phyloP scores from a whole-genome alignment of 805 yeast species.

The Debaryomyces tyrocola region DNA sequence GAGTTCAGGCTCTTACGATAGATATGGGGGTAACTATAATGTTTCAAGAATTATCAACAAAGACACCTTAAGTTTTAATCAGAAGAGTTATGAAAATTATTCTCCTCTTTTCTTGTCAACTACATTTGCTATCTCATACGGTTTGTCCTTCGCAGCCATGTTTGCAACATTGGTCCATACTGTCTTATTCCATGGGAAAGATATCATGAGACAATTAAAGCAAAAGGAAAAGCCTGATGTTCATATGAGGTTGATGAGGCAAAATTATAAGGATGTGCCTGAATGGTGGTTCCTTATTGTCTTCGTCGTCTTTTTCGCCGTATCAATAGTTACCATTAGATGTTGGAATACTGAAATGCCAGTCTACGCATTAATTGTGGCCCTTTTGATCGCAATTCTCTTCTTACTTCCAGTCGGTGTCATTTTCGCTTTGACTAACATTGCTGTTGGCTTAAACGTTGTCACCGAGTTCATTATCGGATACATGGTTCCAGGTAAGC shows the following conservation, averaged over 20 bases:
- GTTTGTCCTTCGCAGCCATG: constrained; percentile 58
- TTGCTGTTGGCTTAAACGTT: constrained; percentile 13
- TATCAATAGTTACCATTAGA: constrained; percentile 38
- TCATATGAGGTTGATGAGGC: constrained; percentile 33
- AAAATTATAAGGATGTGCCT: constrained; percentile 38
- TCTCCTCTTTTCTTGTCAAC: constrained; percentile 61
- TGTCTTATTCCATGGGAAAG: constrained; percentile 54
- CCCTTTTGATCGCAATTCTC: constrained; percentile 18
- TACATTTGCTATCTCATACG: constrained; percentile 34
- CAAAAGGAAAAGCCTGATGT: constrained; percentile 25
- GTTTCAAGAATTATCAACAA: constrained; percentile 48
- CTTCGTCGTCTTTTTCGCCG: constrained; percentile 29
- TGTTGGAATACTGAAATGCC: constrained; percentile 30
- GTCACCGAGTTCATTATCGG: constrained; percentile 21
- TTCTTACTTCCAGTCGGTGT: constrained; percentile 20
- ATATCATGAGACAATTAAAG: constrained; percentile 37
- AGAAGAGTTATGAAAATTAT: constrained; percentile 50
- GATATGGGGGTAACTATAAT: constrained; percentile 48
- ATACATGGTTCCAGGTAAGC: constrained; percentile 27
- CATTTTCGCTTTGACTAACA: constrained; percentile 14
- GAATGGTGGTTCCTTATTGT: constrained; percentile 44
- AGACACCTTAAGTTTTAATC: constrained; percentile 40
- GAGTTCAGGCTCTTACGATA: constrained; percentile 42
- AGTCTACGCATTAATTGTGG: constrained; percentile 21
- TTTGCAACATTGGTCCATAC: constrained; percentile 61